Conservation (phyloP, 2,329 filamentous ascomycete species). For the Endothia cerciana region DNA sequence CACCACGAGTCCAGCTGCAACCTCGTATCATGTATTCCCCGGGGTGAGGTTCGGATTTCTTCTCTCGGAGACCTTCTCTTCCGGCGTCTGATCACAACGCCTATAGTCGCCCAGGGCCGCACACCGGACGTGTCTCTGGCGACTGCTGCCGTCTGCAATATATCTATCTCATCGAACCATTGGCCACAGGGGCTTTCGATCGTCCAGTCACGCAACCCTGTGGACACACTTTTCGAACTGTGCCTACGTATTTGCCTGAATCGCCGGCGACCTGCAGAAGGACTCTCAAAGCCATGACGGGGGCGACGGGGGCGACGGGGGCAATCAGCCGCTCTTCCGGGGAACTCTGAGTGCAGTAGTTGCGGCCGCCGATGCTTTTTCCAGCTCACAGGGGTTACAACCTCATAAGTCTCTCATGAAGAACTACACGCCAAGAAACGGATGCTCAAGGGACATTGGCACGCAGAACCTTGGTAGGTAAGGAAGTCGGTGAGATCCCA, state of each 20-base stretch:
- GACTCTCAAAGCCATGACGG: neutral
- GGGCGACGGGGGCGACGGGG: too few relatives aligned
- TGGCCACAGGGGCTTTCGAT: neutral
- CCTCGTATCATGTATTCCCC: neutral
- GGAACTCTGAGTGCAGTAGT: neutral
- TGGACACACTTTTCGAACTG: neutral
- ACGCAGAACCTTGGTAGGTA: neutral
- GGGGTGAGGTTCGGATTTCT: neutral
- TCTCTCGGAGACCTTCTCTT: neutral
- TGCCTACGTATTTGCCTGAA: neutral
- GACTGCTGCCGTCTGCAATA: neutral
- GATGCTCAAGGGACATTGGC: neutral
- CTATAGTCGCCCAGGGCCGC: neutral
- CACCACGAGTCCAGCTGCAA: neutral
- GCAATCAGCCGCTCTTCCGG: neutral
- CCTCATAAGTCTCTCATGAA: neutral
- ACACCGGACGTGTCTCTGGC: neutral
- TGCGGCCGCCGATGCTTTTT: neutral
- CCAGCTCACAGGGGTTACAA: neutral
- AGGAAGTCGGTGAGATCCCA: neutral
- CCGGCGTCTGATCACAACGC: neutral
- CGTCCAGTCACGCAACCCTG: neutral
- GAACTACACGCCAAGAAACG: neutral
- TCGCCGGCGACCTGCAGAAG: neutral
- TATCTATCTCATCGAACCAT: neutral